Percentiles rank a stretch among this genome's conserved stretches.
Conservation (phyloP, 345 rosid species). For the Combretum micranthum region DNA sequence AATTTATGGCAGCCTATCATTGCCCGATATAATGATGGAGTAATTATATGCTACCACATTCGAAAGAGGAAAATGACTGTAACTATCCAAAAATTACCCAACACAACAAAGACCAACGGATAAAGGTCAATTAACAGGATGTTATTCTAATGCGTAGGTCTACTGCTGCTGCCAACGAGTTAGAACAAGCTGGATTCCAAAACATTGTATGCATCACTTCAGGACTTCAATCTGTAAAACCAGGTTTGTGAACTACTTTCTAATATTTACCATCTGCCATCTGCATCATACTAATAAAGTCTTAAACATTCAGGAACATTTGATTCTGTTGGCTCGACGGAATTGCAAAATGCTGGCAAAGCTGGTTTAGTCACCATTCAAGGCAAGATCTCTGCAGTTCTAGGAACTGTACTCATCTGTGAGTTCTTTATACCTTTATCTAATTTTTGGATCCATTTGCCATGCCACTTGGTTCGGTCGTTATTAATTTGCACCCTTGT, state of each 20-base stretch:
- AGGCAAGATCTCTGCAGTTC: conserved; percentile 89
- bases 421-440: conserved; percentile 22
- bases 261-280: neutral
- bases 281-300: neutral
- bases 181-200: conserved; percentile 70
- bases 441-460: neutral
- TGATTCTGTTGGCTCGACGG: conserved; percentile 59
- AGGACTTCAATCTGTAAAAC: conserved; percentile 78
- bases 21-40: too few species aligned
- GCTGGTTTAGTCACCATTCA: conserved; percentile 82
- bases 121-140: too few species aligned
- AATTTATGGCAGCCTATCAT: too few species aligned
- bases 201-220: conserved; percentile 78
- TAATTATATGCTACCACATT: too few species aligned
- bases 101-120: too few species aligned
- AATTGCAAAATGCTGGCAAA: conserved; percentile 84
- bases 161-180: conserved; percentile 65
- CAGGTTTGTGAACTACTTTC: conserved; percentile 38
- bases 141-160: conserved; percentile 41
- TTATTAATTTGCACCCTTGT: neutral
- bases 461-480: neutral
- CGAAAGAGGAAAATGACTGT: too few species aligned
- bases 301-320: conserved; percentile 48
- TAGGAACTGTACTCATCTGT: conserved; percentile 90
- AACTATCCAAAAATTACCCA: too few species aligned